Base-by-base conservation (phyloP, 129 eudicot genomes). In the Flaveria linearis region DNA sequence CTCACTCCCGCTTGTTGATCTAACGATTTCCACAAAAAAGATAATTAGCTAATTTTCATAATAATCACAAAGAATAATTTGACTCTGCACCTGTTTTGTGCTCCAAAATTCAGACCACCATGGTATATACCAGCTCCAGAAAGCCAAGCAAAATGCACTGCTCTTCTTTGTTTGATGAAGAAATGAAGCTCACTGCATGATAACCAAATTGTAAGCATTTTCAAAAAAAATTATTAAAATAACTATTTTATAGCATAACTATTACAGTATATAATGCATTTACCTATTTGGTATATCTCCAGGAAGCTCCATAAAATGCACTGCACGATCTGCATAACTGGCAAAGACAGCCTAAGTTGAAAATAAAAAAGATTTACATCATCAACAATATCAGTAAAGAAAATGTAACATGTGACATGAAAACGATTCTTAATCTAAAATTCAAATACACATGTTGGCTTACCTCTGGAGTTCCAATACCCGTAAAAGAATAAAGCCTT, bases 221-320 rank as follows among this genome's bases (percentile, higher is more conserved):
- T 45, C 15, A 58, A 61, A 9, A 55, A 20, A 72, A n/a, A 68
- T 22, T 57, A 11, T 20, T 20, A 57, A 57, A 8, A 57, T 57
- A 22, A 69, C 11, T 26, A 6, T 58, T 25, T 58, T 46, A 71
- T 70, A 53, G 11, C 13, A 47, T 26, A 65, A 75, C 14, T 11
- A n/a, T 10, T 36, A 77, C 25, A 68, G 50, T 43, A 75, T 57
- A 74, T 4, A 51, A 43, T 69, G 49, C 45, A 76, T 90, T 85
- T 86, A 80, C 98, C 98, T 93, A 84, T 87, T 93, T 50, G 86
- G 91, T 74, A 90, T 84, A 79, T 93, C 98, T 87, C 98, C 98
- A 51, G 98, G 98, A 81, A 93, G 98, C 86, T 93, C 98, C 98
- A 93, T 93, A 85, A 93, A 93, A 82, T 84, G 98, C 81, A 93